Evolutionary conservation across 2,329 filamentous ascomycete species (phyloP).

Genomic region (Epicoccum nigrum): DNA sequence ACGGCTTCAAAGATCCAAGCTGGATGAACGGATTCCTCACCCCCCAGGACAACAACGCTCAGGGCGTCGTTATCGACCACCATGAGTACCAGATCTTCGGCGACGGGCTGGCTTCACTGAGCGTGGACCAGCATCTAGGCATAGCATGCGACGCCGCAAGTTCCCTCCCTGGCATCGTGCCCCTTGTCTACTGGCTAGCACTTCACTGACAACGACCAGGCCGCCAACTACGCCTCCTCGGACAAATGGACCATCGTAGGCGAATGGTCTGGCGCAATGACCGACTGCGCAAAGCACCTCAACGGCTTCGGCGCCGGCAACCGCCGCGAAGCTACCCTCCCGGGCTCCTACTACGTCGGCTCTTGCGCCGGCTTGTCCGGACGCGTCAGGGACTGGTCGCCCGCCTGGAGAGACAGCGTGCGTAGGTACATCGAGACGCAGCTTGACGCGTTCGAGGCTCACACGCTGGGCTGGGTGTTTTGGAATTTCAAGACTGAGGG

Average conservation of each 20-base stretch:
- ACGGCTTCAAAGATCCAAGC: slow-evolving; percentile 59
- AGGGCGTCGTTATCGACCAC: slow-evolving; percentile 67
- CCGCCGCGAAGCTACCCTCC: slow-evolving; percentile 63
- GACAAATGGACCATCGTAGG: slow-evolving; percentile 71
- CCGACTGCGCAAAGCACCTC: slow-evolving; percentile 59
- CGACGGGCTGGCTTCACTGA: slow-evolving; percentile 55
- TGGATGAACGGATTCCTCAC: slow-evolving; percentile 67
- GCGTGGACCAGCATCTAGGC: slow-evolving; percentile 59
- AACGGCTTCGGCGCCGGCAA: slow-evolving; percentile 59
- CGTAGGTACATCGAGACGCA: slow-evolving; percentile 61
- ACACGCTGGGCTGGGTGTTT: slow-evolving; percentile 61
- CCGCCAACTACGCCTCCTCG: slow-evolving; percentile 52
- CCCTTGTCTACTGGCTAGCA: neutral
- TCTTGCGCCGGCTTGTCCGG: slow-evolving; percentile 60
- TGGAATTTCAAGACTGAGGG: slow-evolving; percentile 65
- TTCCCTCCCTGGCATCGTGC: neutral
- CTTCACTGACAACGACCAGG: slow-evolving; percentile 14
- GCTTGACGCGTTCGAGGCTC: slow-evolving; percentile 58
- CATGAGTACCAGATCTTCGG: slow-evolving; percentile 73
- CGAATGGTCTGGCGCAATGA: slow-evolving; percentile 71
- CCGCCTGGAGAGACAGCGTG: slow-evolving; percentile 53
- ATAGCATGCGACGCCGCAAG: slow-evolving; percentile 62
- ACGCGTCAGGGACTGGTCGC: slow-evolving; percentile 56
- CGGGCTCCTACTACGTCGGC: slow-evolving; percentile 56
- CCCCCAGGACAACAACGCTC: slow-evolving; percentile 54